These are phyloP conservation scores for Chaetoceros muelleri DNA, from an alignment of 108 stramenopile species.

Conservation along the genomic window DNA sequence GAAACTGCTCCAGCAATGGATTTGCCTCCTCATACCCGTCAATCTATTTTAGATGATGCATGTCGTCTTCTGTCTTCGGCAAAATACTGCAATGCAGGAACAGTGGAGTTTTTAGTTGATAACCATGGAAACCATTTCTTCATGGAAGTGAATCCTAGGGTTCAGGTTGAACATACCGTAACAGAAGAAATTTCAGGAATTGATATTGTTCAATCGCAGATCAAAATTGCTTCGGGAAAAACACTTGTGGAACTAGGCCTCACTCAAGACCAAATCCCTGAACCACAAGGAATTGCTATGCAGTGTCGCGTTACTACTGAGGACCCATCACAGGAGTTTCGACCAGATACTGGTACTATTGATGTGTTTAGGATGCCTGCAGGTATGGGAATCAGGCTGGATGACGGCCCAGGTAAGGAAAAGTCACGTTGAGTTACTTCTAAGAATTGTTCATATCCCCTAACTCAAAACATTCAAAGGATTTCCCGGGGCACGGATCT, in stretches of 20 bases:
- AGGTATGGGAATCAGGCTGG: constrained; percentile 92
- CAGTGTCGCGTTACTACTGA: constrained; percentile 96
- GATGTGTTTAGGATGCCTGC: constrained; percentile 85
- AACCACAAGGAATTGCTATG: constrained; percentile 79
- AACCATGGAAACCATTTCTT: constrained; percentile 82
- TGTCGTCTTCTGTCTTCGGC: constrained; percentile 47
- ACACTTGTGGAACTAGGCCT: constrained; percentile 61
- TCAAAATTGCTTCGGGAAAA: constrained; percentile 87
- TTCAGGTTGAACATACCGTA: constrained; percentile 91
- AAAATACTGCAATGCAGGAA: constrained; percentile 91
- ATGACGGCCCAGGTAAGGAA: constrained; percentile 86
- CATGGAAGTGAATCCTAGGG: constrained; percentile 90
- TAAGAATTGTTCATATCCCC: neutral
- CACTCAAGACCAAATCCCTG: constrained; percentile 46
- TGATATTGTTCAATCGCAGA: constrained; percentile 91
- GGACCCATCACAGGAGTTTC: constrained; percentile 82
- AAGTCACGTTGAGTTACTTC: no score
- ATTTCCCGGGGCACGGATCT: constrained; percentile 41
- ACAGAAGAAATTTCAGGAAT: constrained; percentile 86
- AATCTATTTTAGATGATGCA: constrained; percentile 72
- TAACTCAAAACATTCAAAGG: no score
- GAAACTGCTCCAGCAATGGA: constrained; percentile 88
- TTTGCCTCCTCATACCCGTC: constrained; percentile 52
- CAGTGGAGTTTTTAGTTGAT: constrained; percentile 96
- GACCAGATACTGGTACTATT: constrained; percentile 87